These are phyloP conservation scores for Lepidium sativum DNA, from an alignment of 345 rosid species.

Conservation along the genomic window DNA sequence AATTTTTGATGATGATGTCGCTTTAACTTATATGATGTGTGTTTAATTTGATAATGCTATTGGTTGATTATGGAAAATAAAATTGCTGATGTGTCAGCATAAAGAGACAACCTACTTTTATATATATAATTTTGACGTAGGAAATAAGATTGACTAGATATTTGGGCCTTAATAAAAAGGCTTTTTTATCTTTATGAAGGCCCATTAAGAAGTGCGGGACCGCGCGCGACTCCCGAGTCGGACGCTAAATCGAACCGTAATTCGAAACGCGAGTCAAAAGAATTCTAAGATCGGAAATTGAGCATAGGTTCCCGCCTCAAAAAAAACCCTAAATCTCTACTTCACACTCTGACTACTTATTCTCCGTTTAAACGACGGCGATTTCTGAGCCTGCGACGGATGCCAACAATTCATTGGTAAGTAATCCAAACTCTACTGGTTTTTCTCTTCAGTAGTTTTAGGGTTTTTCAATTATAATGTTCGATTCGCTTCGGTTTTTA, in stretches of 20 bases:
- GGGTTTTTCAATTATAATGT: not conserved
- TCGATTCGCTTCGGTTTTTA: not conserved
- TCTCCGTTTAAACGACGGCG: not conserved
- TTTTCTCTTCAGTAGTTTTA: not conserved
- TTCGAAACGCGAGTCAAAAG: conserved; percentile 33
- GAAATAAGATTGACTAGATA: not conserved
- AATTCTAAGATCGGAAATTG: conserved; percentile 27
- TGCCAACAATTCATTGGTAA: conserved; percentile 17
- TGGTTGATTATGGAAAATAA: too few relatives aligned
- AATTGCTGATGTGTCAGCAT: too few relatives aligned
- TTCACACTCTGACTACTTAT: not conserved
- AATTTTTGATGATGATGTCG: too few relatives aligned
- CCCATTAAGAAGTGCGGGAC: conserved; percentile 4
- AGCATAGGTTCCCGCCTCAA: conserved; percentile 45
- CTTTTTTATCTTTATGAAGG: not conserved
- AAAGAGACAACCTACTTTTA: too few relatives aligned
- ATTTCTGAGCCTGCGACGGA: not conserved
- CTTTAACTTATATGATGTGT: too few relatives aligned
- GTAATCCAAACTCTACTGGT: not conserved
- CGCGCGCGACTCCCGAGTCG: conserved; percentile 16
- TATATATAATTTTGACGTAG: too few relatives aligned
- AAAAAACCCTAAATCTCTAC: conserved; percentile 1
- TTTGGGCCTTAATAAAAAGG: not conserved
- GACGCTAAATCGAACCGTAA: conserved; percentile 21
- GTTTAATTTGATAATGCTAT: too few relatives aligned